Base-by-base conservation (phyloP, 768 basidiomycete genomes). In the Tricholoma matsutake region DNA sequence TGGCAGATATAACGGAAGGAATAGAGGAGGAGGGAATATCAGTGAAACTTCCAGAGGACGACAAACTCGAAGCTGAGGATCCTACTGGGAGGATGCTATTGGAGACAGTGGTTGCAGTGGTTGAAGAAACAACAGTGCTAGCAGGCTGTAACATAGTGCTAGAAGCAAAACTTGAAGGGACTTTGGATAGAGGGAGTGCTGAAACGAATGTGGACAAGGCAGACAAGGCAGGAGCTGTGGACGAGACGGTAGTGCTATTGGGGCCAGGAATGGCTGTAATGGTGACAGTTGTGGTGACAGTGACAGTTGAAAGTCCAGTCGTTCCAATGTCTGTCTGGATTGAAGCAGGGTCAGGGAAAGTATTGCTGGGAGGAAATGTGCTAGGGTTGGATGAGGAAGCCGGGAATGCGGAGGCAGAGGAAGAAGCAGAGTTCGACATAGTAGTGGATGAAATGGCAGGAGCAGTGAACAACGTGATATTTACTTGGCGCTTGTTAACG, bases 291-390 rank as follows among this genome's bases (percentile, higher is more conserved):
- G 72, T 69, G 28, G 73, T 63, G 39, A 77, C 65, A 11, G 76
- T 76, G 31, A 76, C 73, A 39, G 76, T 79, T 56, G 70, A 72
- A 43, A 72, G 66, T 9, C 75, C 75, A 56, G 76, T 67, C 3
- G 67, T 59, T 6, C 76, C 73, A 54, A 75, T 70, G 13, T 68
- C 69, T 9, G 51, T 53, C 51, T 53, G 51, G 7, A 73, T 47
- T 22, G 61, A 29, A 18, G 68, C 60, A 32, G 64, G 54, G 34
- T 61, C 57, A 22, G 47, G 53, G 25, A 55, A 57, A 1, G 59
- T 57, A 20, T 57, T 58, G 22, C 25, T 58, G 58, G 53, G 59
- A 25, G 62, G 7, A 11, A 59, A 18, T n/a, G 58, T 45, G 29
- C 59, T 20, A 18, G 54, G 59, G 57, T 56, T 16, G 28, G 68